phyloP scores from a whole-genome alignment of 768 basidiomycete genomes.

The Panus rudis region DNA sequence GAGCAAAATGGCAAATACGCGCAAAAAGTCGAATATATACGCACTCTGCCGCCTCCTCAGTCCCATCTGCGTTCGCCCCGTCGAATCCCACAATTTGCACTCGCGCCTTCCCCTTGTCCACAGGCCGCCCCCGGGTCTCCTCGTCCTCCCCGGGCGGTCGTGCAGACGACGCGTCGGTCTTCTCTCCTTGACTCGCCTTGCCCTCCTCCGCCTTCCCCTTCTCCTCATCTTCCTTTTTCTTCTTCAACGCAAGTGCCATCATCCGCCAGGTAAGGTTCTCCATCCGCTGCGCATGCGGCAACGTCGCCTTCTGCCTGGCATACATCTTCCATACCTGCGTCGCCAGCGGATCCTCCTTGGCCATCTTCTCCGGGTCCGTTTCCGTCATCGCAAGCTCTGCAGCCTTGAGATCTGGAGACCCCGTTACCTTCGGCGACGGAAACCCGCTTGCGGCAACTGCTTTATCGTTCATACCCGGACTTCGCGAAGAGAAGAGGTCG shows the following conservation, averaged over 20 bases:
- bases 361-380: conserved; percentile 56
- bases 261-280: conserved; percentile 98
- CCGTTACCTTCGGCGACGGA: conserved; percentile 58
- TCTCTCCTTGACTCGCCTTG: conserved; percentile 15
- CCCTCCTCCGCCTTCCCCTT: conserved; percentile 22
- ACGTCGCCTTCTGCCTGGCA: conserved; percentile 77
- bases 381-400: conserved; percentile 33
- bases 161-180: conserved; percentile 13
- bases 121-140: conserved; percentile 52
- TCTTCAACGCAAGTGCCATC: conserved; percentile 94
- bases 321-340: conserved; percentile 98
- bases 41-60: conserved; percentile 65
- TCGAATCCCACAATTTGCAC: conserved; percentile 81
- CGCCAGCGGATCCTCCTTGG: conserved; percentile 84
- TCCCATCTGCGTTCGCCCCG: conserved; percentile 61
- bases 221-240: conserved; percentile 71
- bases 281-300: conserved; percentile 93
- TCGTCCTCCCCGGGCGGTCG: conserved; percentile 6
- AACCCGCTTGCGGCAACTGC: conserved; percentile 41
- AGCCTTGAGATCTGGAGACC: conserved; percentile 61
- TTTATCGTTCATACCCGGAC: conserved; percentile 30
- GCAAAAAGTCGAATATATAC: conserved; percentile 25
- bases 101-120: conserved; percentile 74
- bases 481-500: conserved; percentile 48
- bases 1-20: conserved; percentile 14